phyloP scores from a whole-genome alignment of 2,329 filamentous ascomycete genomes.

The Scortechinia acanthostroma region DNA sequence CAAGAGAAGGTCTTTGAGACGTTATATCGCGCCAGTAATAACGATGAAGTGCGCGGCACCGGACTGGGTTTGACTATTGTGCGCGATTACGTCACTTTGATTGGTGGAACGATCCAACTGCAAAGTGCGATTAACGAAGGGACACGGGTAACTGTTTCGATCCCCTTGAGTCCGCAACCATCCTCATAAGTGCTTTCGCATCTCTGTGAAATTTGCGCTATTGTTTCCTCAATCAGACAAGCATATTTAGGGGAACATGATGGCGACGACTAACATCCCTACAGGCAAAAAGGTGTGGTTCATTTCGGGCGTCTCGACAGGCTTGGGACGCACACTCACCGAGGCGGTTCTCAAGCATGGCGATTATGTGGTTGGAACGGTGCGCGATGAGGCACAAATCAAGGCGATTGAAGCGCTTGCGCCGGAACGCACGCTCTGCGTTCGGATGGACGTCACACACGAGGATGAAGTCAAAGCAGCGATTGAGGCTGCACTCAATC shows the following conservation, averaged over 20 bases:
- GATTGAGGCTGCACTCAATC: constrained; percentile 22
- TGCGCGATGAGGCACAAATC: constrained; percentile 26
- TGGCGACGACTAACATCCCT: no score
- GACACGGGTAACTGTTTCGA: no score
- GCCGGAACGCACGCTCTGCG: constrained; percentile 17
- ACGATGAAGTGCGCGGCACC: no score
- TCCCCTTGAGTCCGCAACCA: no score
- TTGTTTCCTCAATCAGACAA: no score
- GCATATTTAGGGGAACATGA: no score
- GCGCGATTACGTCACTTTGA: neutral
- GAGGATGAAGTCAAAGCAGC: constrained; percentile 16
- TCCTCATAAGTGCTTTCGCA: no score
- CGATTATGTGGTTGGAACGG: constrained; percentile 37
- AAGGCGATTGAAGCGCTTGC: constrained; percentile 16
- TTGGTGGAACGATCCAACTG: neutral
- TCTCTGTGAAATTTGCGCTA: no score
- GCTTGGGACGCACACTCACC: constrained; percentile 34
- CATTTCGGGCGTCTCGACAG: constrained; percentile 36
- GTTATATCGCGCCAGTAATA: no score
- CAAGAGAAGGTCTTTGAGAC: no score
- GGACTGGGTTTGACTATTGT: neutral
- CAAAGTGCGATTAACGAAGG: neutral
- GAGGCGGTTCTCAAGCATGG: constrained; percentile 30
- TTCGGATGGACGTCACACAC: constrained; percentile 30
- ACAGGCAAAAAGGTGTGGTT: no score